Percentiles rank a stretch among this genome's conserved stretches.
Conservation (phyloP, 1,284 basidiomycete genomes). For the Kalmanozyma brasiliensis region DNA sequence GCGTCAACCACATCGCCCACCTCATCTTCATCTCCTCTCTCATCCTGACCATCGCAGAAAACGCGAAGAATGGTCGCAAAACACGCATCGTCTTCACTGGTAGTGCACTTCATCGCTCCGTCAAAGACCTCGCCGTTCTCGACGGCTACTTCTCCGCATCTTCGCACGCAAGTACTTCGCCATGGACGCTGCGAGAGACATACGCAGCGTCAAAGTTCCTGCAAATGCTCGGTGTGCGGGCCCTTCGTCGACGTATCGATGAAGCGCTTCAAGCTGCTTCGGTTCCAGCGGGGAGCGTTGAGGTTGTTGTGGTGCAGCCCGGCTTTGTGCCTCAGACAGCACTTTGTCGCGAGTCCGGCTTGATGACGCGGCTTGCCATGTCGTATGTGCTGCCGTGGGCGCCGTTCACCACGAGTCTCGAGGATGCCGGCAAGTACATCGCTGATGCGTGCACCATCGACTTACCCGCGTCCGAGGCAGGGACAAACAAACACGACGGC, state of each 20-base stretch:
- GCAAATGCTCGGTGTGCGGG: constrained; percentile 49
- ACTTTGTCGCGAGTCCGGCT: constrained; percentile 25
- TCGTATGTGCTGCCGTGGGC: constrained; percentile 38
- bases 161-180: constrained; percentile 7
- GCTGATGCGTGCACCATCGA: constrained; percentile 34
- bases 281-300: constrained; percentile 6
- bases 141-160: constrained; percentile 23
- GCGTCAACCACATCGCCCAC: constrained; percentile 49
- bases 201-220: constrained; percentile 50
- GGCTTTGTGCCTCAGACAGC: constrained; percentile 47
- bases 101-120: constrained; percentile 35
- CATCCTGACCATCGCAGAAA: constrained; percentile 17
- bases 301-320: constrained; percentile 44
- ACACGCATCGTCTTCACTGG: constrained; percentile 53
- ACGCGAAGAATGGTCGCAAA: constrained; percentile 24
- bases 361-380: constrained; percentile 35
- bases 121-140: constrained; percentile 29
- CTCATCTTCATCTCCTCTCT: constrained; percentile 44
- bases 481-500: constrained; percentile 10
- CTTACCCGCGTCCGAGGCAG: constrained; percentile 1
- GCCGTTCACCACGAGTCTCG: constrained; percentile 31
- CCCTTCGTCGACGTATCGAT: constrained; percentile 34
- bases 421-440: constrained; percentile 41
- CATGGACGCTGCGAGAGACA: constrained; percentile 38
- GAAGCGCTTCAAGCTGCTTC: neutral